A percentile compares a stretch with the other conserved stretches of the same genome.
Conservation (phyloP, 371 early-diverging fungal species). For the Blyttiomyces sp. region DNA sequence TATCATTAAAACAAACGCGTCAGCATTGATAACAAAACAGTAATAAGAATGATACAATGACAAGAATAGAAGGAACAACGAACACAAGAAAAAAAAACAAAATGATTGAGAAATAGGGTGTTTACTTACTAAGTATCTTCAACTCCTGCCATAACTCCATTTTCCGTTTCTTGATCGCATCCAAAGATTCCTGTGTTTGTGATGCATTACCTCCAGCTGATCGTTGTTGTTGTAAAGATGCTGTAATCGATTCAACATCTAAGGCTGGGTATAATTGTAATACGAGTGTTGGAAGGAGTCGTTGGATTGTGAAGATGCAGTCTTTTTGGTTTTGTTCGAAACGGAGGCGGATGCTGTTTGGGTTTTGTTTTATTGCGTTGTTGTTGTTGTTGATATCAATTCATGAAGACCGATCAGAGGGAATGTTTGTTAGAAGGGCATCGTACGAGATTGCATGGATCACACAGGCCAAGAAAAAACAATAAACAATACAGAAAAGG, state of each 20-base stretch:
- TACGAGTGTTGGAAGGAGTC: constrained; percentile 74
- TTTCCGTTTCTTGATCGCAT: constrained; percentile 43
- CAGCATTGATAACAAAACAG: too few relatives aligned
- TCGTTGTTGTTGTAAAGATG: constrained; percentile 59
- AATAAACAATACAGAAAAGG: too few relatives aligned
- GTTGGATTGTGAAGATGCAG: constrained; percentile 76
- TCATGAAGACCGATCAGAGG: too few relatives aligned
- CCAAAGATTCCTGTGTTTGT: constrained; percentile 19
- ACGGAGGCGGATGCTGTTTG: constrained; percentile 45
- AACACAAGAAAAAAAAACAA: too few relatives aligned
- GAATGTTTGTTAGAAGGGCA: constrained; percentile 3
- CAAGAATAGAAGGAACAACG: too few relatives aligned
- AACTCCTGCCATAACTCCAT: constrained; percentile 84
- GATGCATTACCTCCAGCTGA: constrained; percentile 17
- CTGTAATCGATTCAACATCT: constrained; percentile 74
- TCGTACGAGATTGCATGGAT: background rate
- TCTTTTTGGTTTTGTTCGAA: constrained; percentile 92
- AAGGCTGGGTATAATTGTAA: constrained; percentile 72
- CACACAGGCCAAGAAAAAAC: background rate
- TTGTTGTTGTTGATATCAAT: background rate
- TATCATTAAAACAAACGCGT: background rate
- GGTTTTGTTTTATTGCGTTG: background rate
- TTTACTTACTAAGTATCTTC: constrained; percentile 67
- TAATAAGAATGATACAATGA: too few relatives aligned
- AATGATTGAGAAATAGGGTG: too few relatives aligned